A percentile compares a stretch with the other conserved stretches of the same genome.
Evolutionary conservation across 2,329 filamentous ascomycete genomes (phyloP).

Genomic region (Fusarium sp.): DNA sequence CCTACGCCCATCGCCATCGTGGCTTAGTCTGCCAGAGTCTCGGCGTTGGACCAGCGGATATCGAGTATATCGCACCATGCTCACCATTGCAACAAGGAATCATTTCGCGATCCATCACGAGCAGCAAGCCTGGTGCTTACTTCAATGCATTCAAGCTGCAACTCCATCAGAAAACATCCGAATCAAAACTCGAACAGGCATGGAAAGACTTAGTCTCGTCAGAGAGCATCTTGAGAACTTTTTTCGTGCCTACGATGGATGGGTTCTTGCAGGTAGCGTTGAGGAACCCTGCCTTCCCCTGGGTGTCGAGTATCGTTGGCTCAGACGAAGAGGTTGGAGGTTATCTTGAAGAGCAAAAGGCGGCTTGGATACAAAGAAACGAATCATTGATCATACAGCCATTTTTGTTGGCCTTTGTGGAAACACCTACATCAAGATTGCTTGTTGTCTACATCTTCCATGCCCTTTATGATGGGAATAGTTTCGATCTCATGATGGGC

Average conservation of each 20-base stretch:
- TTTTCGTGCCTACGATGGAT: slow-evolving; percentile 77
- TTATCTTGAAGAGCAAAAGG: slow-evolving; percentile 51
- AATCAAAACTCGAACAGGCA: slow-evolving; percentile 61
- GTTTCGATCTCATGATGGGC: slow-evolving; percentile 74
- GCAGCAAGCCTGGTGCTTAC: slow-evolving; percentile 70
- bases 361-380: slow-evolving; percentile 67
- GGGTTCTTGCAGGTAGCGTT: slow-evolving; percentile 81
- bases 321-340: slow-evolving; percentile 47
- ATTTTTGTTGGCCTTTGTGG: slow-evolving; percentile 52
- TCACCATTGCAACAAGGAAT: slow-evolving; percentile 90
- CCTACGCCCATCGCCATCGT: slow-evolving; percentile 71
- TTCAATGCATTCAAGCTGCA: slow-evolving; percentile 79
- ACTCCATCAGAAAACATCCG: slow-evolving; percentile 59
- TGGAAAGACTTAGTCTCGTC: slow-evolving; percentile 65
- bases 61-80: slow-evolving; percentile 83
- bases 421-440: slow-evolving; percentile 54
- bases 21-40: slow-evolving; percentile 64
- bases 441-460: slow-evolving; percentile 82
- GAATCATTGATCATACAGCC: slow-evolving; percentile 34
- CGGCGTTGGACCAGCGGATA: slow-evolving; percentile 58
- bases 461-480: slow-evolving; percentile 86
- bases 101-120: slow-evolving; percentile 73
- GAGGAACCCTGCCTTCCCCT: slow-evolving; percentile 55
- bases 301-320: slow-evolving; percentile 53
- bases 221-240: slow-evolving; percentile 76